Evolutionary conservation across 169 alveolate genomes (phyloP), one percentile per base, ranked within the genome.

Genomic region (Plasmodium knowlesi): DNA sequence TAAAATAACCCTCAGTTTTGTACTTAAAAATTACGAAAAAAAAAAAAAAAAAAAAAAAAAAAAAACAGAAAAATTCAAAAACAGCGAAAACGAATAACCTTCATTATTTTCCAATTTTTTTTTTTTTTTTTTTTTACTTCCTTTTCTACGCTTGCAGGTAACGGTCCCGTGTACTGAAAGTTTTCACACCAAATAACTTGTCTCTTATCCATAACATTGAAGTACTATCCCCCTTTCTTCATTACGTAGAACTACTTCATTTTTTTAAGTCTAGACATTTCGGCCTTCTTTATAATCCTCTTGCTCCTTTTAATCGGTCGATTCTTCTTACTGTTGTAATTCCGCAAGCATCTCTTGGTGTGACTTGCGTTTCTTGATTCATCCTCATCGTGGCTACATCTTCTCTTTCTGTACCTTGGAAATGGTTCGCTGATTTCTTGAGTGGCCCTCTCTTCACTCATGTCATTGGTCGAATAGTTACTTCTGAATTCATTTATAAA

Each of bases 401-500:
- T 78, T 89, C 84, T 78, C 46, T 79, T 89, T 41, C 84, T 79
- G 22, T 46, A 50, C 72, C 43, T 89, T 12, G 32, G 82, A n/a
- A 67, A n/a, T 2, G 28, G n/a, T 25, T 67, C 94, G 32, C 71
- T 61, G 16, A 67, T 67, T 19, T 79, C 72, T 32, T 79, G 82
- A 3, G 12, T 89, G 22, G 61, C 72, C 67, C 43, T 67, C n/a
- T 79, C 82, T 37, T 89, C 83, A 5, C 71, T 34, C 12, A 67
- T 5, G 28, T 61, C 41, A n/a, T 67, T 37, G n/a, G 57, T 25
- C 37, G 43, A 79, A 14, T 78, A 3, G 50, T 50, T 89, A 71
- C 82, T 89, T 53, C 79, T 89, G 72, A 89, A 89, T 41, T 89
- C 94, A 32, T 89, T 89, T 79, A 89, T 89, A 28, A 89, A 61